Conservation (phyloP, 2,329 filamentous ascomycete genomes). For the Simplicillium aogashimaense region DNA sequence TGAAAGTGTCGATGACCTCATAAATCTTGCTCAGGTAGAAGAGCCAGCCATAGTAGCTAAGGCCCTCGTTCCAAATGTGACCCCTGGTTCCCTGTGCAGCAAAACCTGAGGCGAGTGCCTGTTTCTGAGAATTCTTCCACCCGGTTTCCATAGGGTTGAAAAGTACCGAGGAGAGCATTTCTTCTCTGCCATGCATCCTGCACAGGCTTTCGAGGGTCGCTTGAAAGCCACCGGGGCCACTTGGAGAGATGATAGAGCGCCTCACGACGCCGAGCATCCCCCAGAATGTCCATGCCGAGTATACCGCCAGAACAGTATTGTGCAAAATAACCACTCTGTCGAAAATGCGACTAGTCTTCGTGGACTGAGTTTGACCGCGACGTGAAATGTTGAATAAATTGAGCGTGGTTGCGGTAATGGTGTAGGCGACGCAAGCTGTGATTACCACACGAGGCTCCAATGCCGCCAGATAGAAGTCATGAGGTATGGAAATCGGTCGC, state of each 20-base stretch:
- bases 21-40: conserved; percentile 97
- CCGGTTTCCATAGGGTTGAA: conserved; percentile 36
- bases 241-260: conserved; percentile 49
- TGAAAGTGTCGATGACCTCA: conserved; percentile 78
- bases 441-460: no score
- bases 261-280: conserved; percentile 66
- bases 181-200: conserved; percentile 71
- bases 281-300: conserved; percentile 73
- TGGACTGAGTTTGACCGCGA: no score
- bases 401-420: no score
- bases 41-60: conserved; percentile 87
- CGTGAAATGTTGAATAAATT: no score
- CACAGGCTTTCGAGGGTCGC: conserved; percentile 72
- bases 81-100: conserved; percentile 23
- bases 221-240: conserved; percentile 51
- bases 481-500: no score
- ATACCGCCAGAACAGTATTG: conserved; percentile 77
- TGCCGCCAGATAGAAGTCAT: no score
- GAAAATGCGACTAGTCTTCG: no score
- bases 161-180: conserved; percentile 62
- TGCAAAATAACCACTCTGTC: conserved; percentile 63
- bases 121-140: no score
- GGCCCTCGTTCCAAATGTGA: conserved; percentile 83
- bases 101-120: no score
- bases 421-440: no score